Percentiles rank a stretch among this genome's conserved stretches.
Evolutionary conservation across 129 eudicot species (phyloP).

Genomic region (Chrysanthemum lavandulifolium): DNA sequence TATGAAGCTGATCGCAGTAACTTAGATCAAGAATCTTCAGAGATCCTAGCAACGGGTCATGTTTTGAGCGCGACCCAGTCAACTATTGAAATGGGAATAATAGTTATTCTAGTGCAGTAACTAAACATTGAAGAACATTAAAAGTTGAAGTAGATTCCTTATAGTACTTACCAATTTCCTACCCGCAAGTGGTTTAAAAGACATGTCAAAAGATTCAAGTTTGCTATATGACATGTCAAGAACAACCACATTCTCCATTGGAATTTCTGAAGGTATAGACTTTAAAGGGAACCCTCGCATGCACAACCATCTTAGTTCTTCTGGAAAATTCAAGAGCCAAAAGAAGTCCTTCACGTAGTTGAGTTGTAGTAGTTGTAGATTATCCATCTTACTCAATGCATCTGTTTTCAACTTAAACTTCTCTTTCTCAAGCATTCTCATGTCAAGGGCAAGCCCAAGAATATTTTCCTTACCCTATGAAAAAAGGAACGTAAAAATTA

Average conservation of each 20-base stretch:
- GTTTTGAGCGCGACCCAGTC: not conserved
- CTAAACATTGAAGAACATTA: not conserved
- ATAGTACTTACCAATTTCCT: not conserved
- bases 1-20: not conserved
- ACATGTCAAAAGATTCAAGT: not conserved
- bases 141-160: not conserved
- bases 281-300: not conserved
- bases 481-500: not conserved
- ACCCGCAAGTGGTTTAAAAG: not conserved
- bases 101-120: not conserved
- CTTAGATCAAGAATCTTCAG: not conserved
- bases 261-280: not conserved
- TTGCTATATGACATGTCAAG: not conserved
- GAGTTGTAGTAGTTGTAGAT: not conserved
- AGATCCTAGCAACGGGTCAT: not conserved
- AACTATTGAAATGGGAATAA: not conserved
- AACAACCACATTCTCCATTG: not conserved
- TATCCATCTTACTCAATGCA: not conserved
- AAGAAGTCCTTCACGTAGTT: not conserved
- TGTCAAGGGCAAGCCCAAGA: not conserved
- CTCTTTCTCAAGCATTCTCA: not conserved
- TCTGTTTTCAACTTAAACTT: not conserved
- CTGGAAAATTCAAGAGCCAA: not conserved
- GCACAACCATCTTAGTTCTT: not conserved
- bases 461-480: not conserved